Evolutionary conservation across 179 eudicot genomes (phyloP), one percentile per base, ranked within the genome.

Genomic region (Vitellaria paradoxa): DNA sequence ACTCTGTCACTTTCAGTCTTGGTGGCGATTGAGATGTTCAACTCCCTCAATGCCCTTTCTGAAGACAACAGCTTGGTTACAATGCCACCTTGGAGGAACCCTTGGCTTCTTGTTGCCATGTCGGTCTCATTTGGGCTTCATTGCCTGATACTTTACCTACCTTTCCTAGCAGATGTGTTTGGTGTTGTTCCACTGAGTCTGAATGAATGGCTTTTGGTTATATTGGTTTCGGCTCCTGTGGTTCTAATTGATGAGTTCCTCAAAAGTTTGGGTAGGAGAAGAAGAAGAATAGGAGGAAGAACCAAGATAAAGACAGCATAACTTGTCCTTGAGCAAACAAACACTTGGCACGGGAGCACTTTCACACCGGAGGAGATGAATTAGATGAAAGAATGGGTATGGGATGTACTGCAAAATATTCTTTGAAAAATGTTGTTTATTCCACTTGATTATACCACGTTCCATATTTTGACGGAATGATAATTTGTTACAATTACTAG

Each of bases 51-150:
- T 13, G 97, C 99, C 52, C 91, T 91, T 30, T 95, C 97, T 0
- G 97, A 93, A 82, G 95, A 95, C 67, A 88, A 79, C 68, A 95
- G 97, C 77, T 84, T 93, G 82, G 65, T 91, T 56, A 87, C 83
- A n/a, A 88, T 95, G 88, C 97, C 97, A 23, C 97, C 99, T 23
- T 93, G 97, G 97, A 87, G 78, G 74, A 95, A 95, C 78, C 93
- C 93, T 10, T 95, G 92, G 92, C 93, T 95, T 55, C 82, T 95
- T 70, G 78, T 89, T 30, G 97, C 99, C 65, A 91, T 91, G 90
- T 71, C 87, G 3, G 76, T 90, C 15, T 95, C 99, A 6, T 72
- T 95, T 2, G 92, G 89, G 69, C 88, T 95, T 11, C 97, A 93
- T 75, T 91, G 91, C 76, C 59, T 93, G 24, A 87, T 95, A 45